Evolutionary conservation across 805 yeast genomes (phyloP).

Genomic region (Candida maris): DNA sequence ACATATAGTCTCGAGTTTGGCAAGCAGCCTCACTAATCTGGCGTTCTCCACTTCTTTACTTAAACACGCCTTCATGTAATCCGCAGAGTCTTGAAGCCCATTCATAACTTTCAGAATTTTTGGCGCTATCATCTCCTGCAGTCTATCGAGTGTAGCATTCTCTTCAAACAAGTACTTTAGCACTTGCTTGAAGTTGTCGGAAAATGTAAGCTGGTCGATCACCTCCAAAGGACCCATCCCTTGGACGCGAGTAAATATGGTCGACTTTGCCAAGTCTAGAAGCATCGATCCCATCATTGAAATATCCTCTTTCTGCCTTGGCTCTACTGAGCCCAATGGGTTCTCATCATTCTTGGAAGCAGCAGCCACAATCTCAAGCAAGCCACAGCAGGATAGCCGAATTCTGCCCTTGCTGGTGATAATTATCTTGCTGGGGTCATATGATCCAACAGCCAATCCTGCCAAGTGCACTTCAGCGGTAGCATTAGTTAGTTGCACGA

Average conservation of each 20-base stretch:
- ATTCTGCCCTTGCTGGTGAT: conserved; percentile 70
- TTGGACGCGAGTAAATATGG: conserved; percentile 23
- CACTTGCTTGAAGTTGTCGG: conserved; percentile 44
- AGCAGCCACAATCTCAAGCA: conserved; percentile 56
- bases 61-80: conserved; percentile 58
- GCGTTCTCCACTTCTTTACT: conserved; percentile 82
- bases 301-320: conserved; percentile 46
- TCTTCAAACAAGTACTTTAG: conserved; percentile 35
- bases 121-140: conserved; percentile 40
- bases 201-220: conserved; percentile 33
- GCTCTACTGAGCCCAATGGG: conserved; percentile 10
- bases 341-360: conserved; percentile 32
- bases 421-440: conserved; percentile 66
- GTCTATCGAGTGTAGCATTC: conserved; percentile 27
- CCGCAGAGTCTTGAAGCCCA: conserved; percentile 49
- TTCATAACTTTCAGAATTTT: conserved; percentile 46
- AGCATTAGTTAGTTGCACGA: conserved; percentile 72
- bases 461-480: conserved; percentile 59
- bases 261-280: conserved; percentile 46
- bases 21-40: conserved; percentile 73
- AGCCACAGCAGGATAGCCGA: conserved; percentile 68
- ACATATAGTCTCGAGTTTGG: conserved; percentile 74
- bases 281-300: conserved; percentile 56
- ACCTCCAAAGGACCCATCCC: conserved; percentile 17
- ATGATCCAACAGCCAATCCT: conserved; percentile 59